A percentile compares a stretch with the other conserved stretches of the same genome.
phyloP scores from a whole-genome alignment of 2,329 filamentous ascomycete genomes.

The Phialophora expanda region DNA sequence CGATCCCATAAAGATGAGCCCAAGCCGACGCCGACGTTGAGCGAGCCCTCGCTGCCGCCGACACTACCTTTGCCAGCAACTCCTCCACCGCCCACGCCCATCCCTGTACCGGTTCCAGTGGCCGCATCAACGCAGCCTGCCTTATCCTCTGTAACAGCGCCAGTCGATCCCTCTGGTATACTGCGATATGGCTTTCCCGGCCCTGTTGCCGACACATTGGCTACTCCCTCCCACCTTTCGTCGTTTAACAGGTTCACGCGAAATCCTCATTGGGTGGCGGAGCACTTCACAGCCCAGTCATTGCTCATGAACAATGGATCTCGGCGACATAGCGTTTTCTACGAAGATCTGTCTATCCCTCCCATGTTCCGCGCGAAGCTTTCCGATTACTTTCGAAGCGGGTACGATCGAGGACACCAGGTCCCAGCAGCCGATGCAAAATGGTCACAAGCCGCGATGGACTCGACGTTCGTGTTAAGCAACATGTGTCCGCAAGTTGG shows the following conservation, averaged over 20 bases:
- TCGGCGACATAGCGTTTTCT: conserved; percentile 80
- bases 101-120: conserved; percentile 42
- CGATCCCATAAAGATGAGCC: conserved; percentile 51
- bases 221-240: conserved; percentile 77
- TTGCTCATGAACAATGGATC: conserved; percentile 76
- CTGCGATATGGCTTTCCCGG: conserved; percentile 92
- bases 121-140: conserved; percentile 21
- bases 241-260: conserved; percentile 87
- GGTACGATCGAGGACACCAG: conserved; percentile 96
- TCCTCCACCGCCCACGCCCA: conserved; percentile 40
- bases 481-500: conserved; percentile 99
- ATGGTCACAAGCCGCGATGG: conserved; percentile 93
- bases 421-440: conserved; percentile 95
- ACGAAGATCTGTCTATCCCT: conserved; percentile 80
- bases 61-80: conserved; percentile 47
- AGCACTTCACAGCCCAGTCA: conserved; percentile 93
- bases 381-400: conserved; percentile 91
- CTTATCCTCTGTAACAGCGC: conserved; percentile 47
- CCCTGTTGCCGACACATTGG: conserved; percentile 80
- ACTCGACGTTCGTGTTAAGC: conserved; percentile 87
- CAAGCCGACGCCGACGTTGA: conserved; percentile 45
- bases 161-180: conserved; percentile 75
- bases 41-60: conserved; percentile 39
- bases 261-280: conserved; percentile 93
- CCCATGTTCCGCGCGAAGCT: conserved; percentile 86